Conservation (phyloP, 345 rosid genomes). For the Crucihimalaya himalaica region DNA sequence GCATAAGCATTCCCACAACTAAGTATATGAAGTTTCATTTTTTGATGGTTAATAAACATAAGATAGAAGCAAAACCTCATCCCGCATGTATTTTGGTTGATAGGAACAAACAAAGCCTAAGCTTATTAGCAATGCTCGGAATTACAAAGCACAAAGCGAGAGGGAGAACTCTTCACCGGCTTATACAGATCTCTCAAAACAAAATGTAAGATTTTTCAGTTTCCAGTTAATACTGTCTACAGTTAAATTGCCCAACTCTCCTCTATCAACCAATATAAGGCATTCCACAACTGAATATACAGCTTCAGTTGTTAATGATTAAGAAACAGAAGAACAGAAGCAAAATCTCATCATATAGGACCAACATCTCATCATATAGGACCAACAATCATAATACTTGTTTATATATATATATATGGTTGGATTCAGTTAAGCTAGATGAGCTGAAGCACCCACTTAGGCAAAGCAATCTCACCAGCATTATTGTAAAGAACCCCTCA, state of each 20-base stretch:
- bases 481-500: neutral
- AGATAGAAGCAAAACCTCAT: conserved; percentile 6
- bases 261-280: neutral
- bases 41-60: neutral
- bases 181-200: neutral
- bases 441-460: neutral
- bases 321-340: neutral
- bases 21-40: neutral
- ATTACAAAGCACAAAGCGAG: neutral
- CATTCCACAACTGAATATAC: conserved; percentile 3
- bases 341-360: neutral
- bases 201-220: neutral
- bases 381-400: conserved; percentile 15
- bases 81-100: neutral
- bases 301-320: neutral
- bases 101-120: conserved; percentile 5
- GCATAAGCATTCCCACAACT: conserved; percentile 7
- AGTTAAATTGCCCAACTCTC: neutral
- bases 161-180: conserved; percentile 3
- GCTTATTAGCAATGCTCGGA: neutral
- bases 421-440: neutral
- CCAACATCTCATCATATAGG: conserved; percentile 5
- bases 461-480: neutral
- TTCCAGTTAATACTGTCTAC: neutral
- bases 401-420: conserved; percentile 8